Evolutionary conservation across 2,329 filamentous ascomycete species (phyloP), one percentile per base, ranked within the genome.

Genomic region (Westerdykella aurantiaca): DNA sequence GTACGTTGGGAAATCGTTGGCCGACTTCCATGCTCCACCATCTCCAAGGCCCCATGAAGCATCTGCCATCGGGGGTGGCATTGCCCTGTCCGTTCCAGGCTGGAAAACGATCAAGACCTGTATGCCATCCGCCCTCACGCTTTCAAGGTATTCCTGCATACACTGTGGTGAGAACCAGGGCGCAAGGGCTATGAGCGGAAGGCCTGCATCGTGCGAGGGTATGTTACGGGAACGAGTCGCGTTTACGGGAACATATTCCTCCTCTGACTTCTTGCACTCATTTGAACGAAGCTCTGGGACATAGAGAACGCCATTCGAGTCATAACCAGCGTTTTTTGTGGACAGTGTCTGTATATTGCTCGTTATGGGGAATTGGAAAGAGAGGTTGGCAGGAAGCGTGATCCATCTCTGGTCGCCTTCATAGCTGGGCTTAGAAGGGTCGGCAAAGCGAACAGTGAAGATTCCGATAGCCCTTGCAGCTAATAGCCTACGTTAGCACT

Each of bases 91-190:
- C 35, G 63, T 68, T 16, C 68, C 66, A 0, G 74, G 72, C 23
- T 74, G 64, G 52, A 75, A 83, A 51, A 81, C 78, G n/a, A 83
- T 48, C 42, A 81, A 72, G 16, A 69, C 77, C 34, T 80, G 76
- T 9, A 84, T 74, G 2, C 53, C 41, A 18, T 79, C 76, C 52
- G 83, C 79, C n/a, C 79, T 77, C 16, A 77, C 77, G 11, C 73
- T 70, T 14, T 75, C 69, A 38, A 97, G 75, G 62, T 88, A 95
- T 37, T 83, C 78, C 43, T 76, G 69, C 11, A 87, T 85, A 62
- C 91, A 98, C 21, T 80, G 71, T 6, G 76, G 71, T 49, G 77
- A 85, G 55, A 88, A 81, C 90, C 91, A 97, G 22, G 91, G 91
- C 18, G 88, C 90, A 42, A 96, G 71, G 22, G 86, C 90, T 55